Base-by-base conservation (phyloP, 345 rosid genomes). In the Pistacia vera region DNA sequence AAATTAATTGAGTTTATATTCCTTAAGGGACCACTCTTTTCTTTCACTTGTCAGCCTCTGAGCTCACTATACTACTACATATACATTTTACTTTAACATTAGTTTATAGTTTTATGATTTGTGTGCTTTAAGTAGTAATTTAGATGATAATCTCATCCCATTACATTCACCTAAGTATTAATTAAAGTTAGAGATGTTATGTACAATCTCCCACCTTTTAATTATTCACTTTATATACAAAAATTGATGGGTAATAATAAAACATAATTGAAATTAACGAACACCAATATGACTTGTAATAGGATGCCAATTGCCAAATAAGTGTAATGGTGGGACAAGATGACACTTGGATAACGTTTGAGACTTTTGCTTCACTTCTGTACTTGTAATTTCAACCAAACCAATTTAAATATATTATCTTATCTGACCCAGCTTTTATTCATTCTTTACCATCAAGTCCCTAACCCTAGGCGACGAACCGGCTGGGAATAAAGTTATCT, bases 331-430 rank as follows among this genome's bases (percentile, higher is more conserved):
- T 83, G 88, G 88, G 88, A 68, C 85, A 78, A 60, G 78, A 84
- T 86, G 88, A 86, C 85, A 87, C 84, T 80, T 78, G 91, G 81
- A 85, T 88, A 79, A 84, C 90, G 89, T 83, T 59, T 41, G 81
- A 88, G 79, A 84, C 96, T 88, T 91, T 88, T 86, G 96, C 96
- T 94, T 94, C 88, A 94, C 97, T 92, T 88, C 92, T 84, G 69
- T 83, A 68, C 88, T 84, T 86, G 83, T 8, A 68, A 68, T 81
- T 77, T 70, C 82, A 80, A 68, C 86, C 72, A 76, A 78, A 11
- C 63, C 65, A 46, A 20, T 60, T 63, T 77, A 79, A 72, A 49
- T 58, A 48, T 63, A 57, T 41, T 51, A 71, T 54, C 35, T 36
- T n/a, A 67, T 12, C 10, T 60, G 13, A 12, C 4, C 8, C 56